Evolutionary conservation across 2,329 filamentous ascomycete species (phyloP).

Genomic region (Colletotrichum chlorophyti): DNA sequence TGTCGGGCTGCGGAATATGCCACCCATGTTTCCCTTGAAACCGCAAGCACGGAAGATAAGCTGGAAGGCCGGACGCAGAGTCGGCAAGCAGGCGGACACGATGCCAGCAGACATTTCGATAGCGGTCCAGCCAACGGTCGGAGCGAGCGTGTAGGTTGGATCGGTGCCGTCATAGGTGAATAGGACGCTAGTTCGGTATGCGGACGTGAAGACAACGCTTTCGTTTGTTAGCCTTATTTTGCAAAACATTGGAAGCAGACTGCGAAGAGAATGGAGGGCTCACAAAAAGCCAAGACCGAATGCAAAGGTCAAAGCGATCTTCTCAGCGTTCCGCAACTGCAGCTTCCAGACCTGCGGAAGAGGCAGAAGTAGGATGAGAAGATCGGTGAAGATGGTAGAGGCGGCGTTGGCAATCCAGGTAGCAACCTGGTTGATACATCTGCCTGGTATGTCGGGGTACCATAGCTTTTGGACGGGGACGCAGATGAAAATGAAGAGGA

Average conservation of each 20-base stretch:
- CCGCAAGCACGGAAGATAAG: slow-evolving; percentile 45
- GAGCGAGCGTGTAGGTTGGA: slow-evolving; percentile 53
- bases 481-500: slow-evolving; percentile 60
- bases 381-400: slow-evolving; percentile 53
- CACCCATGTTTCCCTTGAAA: slow-evolving; percentile 44
- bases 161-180: slow-evolving; percentile 49
- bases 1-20: slow-evolving; percentile 34
- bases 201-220: slow-evolving; percentile 55
- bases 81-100: slow-evolving; percentile 59
- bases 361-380: slow-evolving; percentile 52
- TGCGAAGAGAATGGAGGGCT: slow-evolving; percentile 19
- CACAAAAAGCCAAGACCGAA: slow-evolving; percentile 54
- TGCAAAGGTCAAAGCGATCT: slow-evolving; percentile 50
- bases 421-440: slow-evolving; percentile 56
- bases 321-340: slow-evolving; percentile 47
- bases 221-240: neutral
- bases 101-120: slow-evolving; percentile 59
- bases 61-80: slow-evolving; percentile 53
- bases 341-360: slow-evolving; percentile 53
- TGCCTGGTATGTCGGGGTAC: slow-evolving; percentile 50
- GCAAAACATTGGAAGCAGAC: accelerated
- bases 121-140: slow-evolving; percentile 53
- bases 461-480: slow-evolving; percentile 56
- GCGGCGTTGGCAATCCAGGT: slow-evolving; percentile 58
- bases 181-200: slow-evolving; percentile 54